Evolutionary conservation across 495 filamentous ascomycete genomes (phyloP).

Genomic region (Penicillium roqueforti): DNA sequence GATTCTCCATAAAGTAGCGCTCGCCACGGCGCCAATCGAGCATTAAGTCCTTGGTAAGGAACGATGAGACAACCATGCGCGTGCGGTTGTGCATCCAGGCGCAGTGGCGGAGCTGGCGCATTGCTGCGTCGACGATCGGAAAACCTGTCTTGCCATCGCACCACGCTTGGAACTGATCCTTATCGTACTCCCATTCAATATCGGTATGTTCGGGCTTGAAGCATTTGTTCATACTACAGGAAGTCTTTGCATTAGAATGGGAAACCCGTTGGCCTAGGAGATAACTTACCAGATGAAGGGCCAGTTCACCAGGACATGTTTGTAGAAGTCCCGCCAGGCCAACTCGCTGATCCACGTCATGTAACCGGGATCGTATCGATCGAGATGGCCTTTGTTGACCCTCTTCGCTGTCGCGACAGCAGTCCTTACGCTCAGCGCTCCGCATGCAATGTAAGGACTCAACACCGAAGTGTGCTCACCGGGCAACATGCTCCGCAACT

Average conservation of each 20-base stretch:
- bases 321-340: conserved; percentile 92
- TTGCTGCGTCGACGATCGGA: conserved; percentile 87
- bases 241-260: background rate
- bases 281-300: conserved; percentile 73
- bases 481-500: conserved; percentile 57
- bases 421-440: conserved; percentile 73
- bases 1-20: conserved; percentile 79
- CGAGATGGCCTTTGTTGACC: conserved; percentile 65
- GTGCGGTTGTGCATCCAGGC: conserved; percentile 90
- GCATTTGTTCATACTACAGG: conserved; percentile 78
- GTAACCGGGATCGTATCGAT: conserved; percentile 65
- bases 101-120: conserved; percentile 70
- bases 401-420: conserved; percentile 63
- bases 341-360: conserved; percentile 80
- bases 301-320: conserved; percentile 81
- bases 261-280: background rate
- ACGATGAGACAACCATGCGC: conserved; percentile 85
- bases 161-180: conserved; percentile 67
- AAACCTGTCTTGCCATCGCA: conserved; percentile 73
- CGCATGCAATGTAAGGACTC: conserved; percentile 75
- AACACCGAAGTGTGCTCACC: conserved; percentile 63
- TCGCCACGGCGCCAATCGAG: conserved; percentile 92
- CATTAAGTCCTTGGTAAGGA: conserved; percentile 80
- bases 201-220: conserved; percentile 86
- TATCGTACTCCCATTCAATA: conserved; percentile 76